phyloP scores from a whole-genome alignment of 768 basidiomycete genomes.

The Clitopilus passeckerianus region DNA sequence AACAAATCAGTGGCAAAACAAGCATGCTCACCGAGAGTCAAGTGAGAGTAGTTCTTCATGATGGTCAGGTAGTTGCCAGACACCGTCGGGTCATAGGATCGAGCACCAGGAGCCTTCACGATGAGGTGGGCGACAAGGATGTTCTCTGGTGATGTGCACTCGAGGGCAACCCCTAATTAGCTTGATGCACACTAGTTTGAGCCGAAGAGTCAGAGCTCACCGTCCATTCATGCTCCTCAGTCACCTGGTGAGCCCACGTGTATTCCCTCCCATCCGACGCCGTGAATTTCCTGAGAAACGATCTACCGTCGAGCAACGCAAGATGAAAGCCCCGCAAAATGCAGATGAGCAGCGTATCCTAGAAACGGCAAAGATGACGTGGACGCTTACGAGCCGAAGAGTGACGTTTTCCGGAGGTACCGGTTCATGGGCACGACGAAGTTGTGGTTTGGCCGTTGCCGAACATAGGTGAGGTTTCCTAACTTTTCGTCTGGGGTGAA shows the following conservation, averaged over 20 bases:
- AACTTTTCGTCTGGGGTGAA: slow-evolving; percentile 54
- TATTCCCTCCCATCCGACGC: slow-evolving; percentile 71
- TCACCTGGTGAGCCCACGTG: slow-evolving; percentile 54
- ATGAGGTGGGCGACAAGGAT: slow-evolving; percentile 12
- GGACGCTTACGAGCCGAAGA: slow-evolving; percentile 59
- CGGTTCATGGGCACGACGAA: slow-evolving; percentile 53
- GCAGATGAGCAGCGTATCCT: neutral
- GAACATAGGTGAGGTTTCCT: slow-evolving; percentile 53
- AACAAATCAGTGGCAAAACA: neutral
- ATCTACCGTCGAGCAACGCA: slow-evolving; percentile 30
- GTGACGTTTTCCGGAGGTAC: slow-evolving; percentile 57
- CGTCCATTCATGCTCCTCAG: slow-evolving; percentile 68
- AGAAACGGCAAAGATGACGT: neutral
- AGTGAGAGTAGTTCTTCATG: slow-evolving; percentile 31
- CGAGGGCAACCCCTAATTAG: neutral
- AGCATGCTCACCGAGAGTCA: slow-evolving; percentile 21
- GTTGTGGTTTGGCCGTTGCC: slow-evolving; percentile 24
- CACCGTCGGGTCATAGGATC: slow-evolving; percentile 30
- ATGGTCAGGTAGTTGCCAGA: slow-evolving; percentile 49
- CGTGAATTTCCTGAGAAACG: slow-evolving; percentile 62
- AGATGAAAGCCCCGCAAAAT: slow-evolving; percentile 4
- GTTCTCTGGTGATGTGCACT: neutral
- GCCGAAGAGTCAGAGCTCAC: slow-evolving; percentile 33
- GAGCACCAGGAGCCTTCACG: slow-evolving; percentile 29
- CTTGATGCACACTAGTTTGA: neutral